Percentiles rank a stretch among this genome's conserved stretches.
Conservation (phyloP, 177 flowering plant genomes). For the Tripterygium wilfordii region DNA sequence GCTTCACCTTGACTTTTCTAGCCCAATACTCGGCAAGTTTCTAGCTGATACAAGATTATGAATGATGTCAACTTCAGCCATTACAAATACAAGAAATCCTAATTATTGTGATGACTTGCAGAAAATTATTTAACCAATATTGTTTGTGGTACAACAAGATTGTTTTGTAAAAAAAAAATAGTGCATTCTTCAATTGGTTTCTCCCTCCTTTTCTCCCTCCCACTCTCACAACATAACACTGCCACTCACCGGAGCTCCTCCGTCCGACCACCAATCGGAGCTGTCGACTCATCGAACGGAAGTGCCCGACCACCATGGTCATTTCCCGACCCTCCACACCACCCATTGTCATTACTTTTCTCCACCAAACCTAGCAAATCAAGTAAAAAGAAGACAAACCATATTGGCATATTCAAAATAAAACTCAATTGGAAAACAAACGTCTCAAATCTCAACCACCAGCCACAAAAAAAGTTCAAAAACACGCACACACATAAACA, state of each 20-base stretch:
- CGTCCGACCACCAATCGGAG: too few species aligned
- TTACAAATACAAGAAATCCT: background rate
- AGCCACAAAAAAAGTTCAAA: too few species aligned
- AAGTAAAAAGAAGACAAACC: slow-evolving; percentile 6
- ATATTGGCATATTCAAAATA: slow-evolving; percentile 31
- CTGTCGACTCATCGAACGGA: too few species aligned
- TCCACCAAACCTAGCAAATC: slow-evolving; percentile 31
- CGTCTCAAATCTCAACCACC: slow-evolving; percentile 19
- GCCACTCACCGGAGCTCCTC: too few species aligned
- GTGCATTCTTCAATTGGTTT: slow-evolving; percentile 4
- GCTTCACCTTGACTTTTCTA: slow-evolving; percentile 72
- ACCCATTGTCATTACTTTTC: slow-evolving; percentile 9
- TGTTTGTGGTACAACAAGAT: background rate
- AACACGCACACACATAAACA: too few species aligned
- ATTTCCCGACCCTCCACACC: too few species aligned
- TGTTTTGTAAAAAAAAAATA: too few species aligned
- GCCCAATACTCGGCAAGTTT: slow-evolving; percentile 36
- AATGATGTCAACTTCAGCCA: slow-evolving; percentile 18
- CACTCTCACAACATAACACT: too few species aligned
- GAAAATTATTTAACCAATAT: background rate
- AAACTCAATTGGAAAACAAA: slow-evolving; percentile 26
- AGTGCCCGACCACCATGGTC: too few species aligned
- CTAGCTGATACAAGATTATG: slow-evolving; percentile 48
- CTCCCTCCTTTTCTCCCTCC: too few species aligned
- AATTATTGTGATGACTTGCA: background rate